Base-by-base conservation (phyloP, 257 asterid species). In the Echites panduratus region DNA sequence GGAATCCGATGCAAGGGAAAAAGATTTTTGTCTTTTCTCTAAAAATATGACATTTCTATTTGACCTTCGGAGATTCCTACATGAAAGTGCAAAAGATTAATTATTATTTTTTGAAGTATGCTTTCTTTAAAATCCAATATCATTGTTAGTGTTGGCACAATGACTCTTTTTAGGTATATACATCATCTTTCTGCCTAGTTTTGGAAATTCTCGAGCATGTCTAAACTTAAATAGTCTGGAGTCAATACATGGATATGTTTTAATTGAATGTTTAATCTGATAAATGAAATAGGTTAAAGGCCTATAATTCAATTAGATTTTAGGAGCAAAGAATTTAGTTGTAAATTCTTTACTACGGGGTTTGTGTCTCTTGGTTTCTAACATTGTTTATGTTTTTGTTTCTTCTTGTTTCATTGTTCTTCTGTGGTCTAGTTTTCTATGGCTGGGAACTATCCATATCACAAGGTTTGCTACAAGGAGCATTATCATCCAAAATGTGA, bases 401-500 rank as follows among this genome's bases (percentile, higher is more conserved):
- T 43, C 54, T 53, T 56, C 38, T 75, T 68, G 66, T 82, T 44
- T 70, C 32, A 73, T 24, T n/a, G 1, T 50, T 76, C 50, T 68
- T 73, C 66, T 82, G 86, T 6, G 54, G 38, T 70, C 16, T 89
- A 94, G 98, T 94, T 91, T 86, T 89, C 97, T 19, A 87, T 87
- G 83, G 88, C 91, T 20, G 92, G 88, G 77, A 86, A 77, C 86
- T 82, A 79, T 64, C 96, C 98, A 16, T 92, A 87, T 81, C 99
- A 94, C 75, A 91, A 89, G 79, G 73, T 87, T 49, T 94, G 99
- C 91, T 94, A 94, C 85, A 94, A 81, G 92, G 99, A 89, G 81
- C 87, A 87, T 64, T 88, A 91, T 83, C 95, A 89, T 82, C 98
- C 97, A 11, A 92, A 91, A 82, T 94, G 98, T 74, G 99, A 91